Evolutionary conservation across 768 basidiomycete genomes (phyloP).

Genomic region (Mycena epipterygia): DNA sequence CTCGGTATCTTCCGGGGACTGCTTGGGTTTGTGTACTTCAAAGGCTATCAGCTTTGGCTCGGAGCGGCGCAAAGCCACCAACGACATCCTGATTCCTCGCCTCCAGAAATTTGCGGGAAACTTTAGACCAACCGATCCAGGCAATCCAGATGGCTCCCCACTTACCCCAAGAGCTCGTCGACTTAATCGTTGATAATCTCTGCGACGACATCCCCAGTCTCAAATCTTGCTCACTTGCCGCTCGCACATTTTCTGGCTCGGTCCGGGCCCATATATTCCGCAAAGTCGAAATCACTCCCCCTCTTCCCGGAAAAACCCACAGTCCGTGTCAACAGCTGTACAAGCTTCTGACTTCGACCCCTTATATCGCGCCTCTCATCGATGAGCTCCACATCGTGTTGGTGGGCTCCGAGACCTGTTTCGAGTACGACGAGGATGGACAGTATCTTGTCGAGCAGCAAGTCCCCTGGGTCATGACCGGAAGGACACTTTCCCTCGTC

Average conservation of each 20-base stretch:
- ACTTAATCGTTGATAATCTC: constrained; percentile 14
- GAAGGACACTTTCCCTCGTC: neutral
- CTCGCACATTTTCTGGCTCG: neutral
- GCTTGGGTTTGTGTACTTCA: too few species aligned
- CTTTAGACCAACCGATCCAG: too few species aligned
- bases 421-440: neutral
- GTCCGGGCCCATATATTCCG: constrained; percentile 9
- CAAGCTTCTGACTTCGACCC: neutral
- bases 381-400: constrained; percentile 14
- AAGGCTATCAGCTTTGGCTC: too few species aligned
- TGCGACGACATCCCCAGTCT: constrained; percentile 2
- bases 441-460: neutral
- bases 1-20: too few species aligned
- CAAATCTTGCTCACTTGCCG: constrained; percentile 11
- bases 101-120: too few species aligned
- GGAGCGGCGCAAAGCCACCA: too few species aligned
- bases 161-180: constrained; percentile 17
- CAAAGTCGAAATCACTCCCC: neutral
- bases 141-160: too few species aligned
- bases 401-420: constrained; percentile 7
- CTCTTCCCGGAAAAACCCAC: neutral
- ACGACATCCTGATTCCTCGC: too few species aligned
- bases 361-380: constrained; percentile 1
- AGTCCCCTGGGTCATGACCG: neutral
- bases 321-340: neutral